phyloP scores from a whole-genome alignment of 352 stramenopile species.

The Pythium sp. region DNA sequence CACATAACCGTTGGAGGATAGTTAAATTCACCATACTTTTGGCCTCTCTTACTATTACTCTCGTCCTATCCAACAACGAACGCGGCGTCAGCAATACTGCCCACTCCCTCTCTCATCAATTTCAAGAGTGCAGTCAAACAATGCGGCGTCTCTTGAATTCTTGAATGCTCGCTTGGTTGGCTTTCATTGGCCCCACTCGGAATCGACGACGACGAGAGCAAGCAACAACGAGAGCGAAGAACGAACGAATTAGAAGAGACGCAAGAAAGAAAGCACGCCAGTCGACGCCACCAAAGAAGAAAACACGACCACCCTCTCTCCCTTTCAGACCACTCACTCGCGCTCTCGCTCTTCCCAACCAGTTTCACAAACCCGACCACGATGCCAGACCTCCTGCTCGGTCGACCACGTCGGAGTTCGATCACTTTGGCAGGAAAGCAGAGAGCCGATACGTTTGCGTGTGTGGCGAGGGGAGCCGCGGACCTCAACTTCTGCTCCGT shows the following conservation, averaged over 20 bases:
- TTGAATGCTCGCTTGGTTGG: not conserved
- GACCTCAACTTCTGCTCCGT: conserved; percentile 5
- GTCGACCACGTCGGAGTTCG: not conserved
- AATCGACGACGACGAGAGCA: not conserved
- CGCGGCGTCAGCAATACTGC: not conserved
- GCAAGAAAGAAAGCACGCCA: not conserved
- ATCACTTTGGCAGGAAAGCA: not conserved
- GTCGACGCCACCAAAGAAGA: conserved; percentile 7
- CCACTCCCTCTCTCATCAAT: not conserved
- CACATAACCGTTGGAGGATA: not conserved
- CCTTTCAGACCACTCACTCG: not conserved
- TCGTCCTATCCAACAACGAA: not conserved
- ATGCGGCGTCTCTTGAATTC: not conserved
- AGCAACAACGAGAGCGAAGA: not conserved
- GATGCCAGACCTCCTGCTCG: not conserved
- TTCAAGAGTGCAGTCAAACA: not conserved
- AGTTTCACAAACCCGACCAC: not conserved
- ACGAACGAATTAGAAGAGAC: not conserved
- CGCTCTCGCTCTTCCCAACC: not conserved
- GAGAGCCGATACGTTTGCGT: not conserved
- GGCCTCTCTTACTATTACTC: not conserved
- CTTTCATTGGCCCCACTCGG: not conserved
- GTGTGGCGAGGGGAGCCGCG: not conserved
- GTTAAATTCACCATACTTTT: not conserved
- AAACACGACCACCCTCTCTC: conserved; percentile 1